Evolutionary conservation across 352 stramenopile genomes (phyloP).

Genomic region (Phytopythium boreale): DNA sequence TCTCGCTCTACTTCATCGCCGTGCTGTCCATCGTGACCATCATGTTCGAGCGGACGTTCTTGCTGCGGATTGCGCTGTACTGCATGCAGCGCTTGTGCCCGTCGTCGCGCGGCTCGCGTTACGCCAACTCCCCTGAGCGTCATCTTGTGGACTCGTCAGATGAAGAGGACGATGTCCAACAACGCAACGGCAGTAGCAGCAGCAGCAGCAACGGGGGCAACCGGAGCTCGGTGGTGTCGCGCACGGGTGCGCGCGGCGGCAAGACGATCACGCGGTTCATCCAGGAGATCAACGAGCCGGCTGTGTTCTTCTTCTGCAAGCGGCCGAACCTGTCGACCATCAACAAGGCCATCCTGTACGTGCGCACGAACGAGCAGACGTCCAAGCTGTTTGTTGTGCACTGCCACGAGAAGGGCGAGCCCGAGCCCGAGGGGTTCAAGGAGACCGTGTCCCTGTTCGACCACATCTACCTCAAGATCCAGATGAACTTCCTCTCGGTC

Average conservation of each 20-base stretch:
- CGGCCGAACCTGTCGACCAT: slow-evolving; percentile 89
- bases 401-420: slow-evolving; percentile 65
- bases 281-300: slow-evolving; percentile 85
- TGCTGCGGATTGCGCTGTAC: slow-evolving; percentile 82
- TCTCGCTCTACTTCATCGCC: slow-evolving; percentile 85
- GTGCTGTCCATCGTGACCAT: slow-evolving; percentile 81
- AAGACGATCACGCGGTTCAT: slow-evolving; percentile 86
- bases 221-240: slow-evolving; percentile 34
- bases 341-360: slow-evolving; percentile 96
- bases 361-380: slow-evolving; percentile 93
- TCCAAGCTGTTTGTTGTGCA: slow-evolving; percentile 91
- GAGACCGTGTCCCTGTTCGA: slow-evolving; percentile 90
- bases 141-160: slow-evolving; percentile 60
- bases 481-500: slow-evolving; percentile 91
- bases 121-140: slow-evolving; percentile 2
- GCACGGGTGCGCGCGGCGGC: slow-evolving; percentile 75
- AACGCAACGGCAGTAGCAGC: slow-evolving; percentile 3
- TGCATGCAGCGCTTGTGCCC: slow-evolving; percentile 72
- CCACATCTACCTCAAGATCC: slow-evolving; percentile 94
- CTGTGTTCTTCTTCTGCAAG: slow-evolving; percentile 95
- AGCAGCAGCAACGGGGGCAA: slow-evolving; percentile 3
- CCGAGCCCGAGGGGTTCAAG: slow-evolving; percentile 66
- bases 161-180: slow-evolving; percentile 23
- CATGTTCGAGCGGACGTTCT: slow-evolving; percentile 89
- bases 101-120: slow-evolving; percentile 28